A percentile compares a stretch with the other conserved stretches of the same genome.
phyloP scores from a whole-genome alignment of 2,329 filamentous ascomycete genomes.

The Nemania bipapillata region DNA sequence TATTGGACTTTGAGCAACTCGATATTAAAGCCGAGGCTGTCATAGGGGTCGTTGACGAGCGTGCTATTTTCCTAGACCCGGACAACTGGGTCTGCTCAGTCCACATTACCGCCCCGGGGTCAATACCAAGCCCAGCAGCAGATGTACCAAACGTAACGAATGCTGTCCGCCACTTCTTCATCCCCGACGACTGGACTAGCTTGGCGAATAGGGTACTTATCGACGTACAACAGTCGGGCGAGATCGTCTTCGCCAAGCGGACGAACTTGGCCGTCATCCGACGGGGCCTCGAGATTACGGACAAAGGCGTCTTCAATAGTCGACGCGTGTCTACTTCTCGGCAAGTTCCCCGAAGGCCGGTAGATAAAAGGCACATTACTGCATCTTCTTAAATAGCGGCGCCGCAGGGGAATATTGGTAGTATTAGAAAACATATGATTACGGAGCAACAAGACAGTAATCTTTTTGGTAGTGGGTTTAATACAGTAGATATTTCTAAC shows the following conservation, averaged over 20 bases:
- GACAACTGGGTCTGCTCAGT: constrained; percentile 30
- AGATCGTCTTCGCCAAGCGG: constrained; percentile 27
- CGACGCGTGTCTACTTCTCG: background rate
- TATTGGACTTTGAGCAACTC: background rate
- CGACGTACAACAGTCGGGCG: constrained; percentile 14
- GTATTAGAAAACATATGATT: background rate
- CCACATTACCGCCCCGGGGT: background rate
- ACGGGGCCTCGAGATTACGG: constrained; percentile 25
- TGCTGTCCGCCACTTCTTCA: constrained; percentile 31
- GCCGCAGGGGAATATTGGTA: background rate
- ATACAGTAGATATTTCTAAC: no score
- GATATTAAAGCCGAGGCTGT: constrained; percentile 4
- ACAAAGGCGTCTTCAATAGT: constrained; percentile 1
- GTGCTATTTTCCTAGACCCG: constrained; percentile 5
- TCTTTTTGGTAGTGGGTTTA: no score
- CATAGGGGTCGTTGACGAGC: constrained; percentile 8
- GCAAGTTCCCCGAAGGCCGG: background rate
- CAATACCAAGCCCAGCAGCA: background rate
- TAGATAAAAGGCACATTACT: constrained; percentile 1
- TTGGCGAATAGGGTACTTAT: constrained; percentile 1
- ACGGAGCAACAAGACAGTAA: background rate
- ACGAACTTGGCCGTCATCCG: constrained; percentile 22
- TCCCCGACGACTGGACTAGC: constrained; percentile 33
- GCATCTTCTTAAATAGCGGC: background rate
- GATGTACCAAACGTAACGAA: background rate